Percentiles rank a stretch among this genome's conserved stretches.
Conservation (phyloP, 2,329 filamentous ascomycete species). For the Purpureocillium lavendulum region DNA sequence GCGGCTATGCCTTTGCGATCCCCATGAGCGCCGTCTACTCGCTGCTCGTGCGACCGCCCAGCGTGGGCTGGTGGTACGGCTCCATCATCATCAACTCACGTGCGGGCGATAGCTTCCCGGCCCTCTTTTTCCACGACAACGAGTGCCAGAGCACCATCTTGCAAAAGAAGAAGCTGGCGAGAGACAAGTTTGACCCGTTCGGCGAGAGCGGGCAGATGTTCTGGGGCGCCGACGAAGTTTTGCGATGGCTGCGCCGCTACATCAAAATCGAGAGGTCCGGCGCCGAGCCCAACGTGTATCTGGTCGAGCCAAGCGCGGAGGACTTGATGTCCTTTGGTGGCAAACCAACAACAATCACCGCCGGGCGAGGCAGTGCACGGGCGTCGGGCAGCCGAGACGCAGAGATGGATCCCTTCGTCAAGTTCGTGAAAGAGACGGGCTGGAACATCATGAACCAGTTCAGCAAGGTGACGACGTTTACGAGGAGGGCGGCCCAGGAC, state of each 20-base stretch:
- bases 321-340: slow-evolving; percentile 75
- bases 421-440: slow-evolving; percentile 86
- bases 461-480: slow-evolving; percentile 95
- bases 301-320: slow-evolving; percentile 79
- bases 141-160: slow-evolving; percentile 94
- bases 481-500: slow-evolving; percentile 81
- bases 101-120: slow-evolving; percentile 86
- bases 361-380: slow-evolving; percentile 21
- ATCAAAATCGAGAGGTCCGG: slow-evolving; percentile 73
- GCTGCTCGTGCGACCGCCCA: slow-evolving; percentile 81
- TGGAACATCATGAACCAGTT: slow-evolving; percentile 97
- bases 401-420: slow-evolving; percentile 86
- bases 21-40: slow-evolving; percentile 88
- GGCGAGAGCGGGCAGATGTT: slow-evolving; percentile 79
- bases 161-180: slow-evolving; percentile 79
- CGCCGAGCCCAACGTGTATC: slow-evolving; percentile 83
- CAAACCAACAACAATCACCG: slow-evolving; percentile 40
- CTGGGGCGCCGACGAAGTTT: slow-evolving; percentile 94
- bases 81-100: slow-evolving; percentile 89
- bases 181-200: slow-evolving; percentile 86
- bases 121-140: slow-evolving; percentile 93
- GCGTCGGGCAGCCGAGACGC: slow-evolving; percentile 47
- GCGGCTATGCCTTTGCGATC: slow-evolving; percentile 84
- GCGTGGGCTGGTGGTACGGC: slow-evolving; percentile 97
- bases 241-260: slow-evolving; percentile 84